These are phyloP conservation scores for Maudiozyma saulgeensis DNA, from an alignment of 805 yeast genomes.

Conservation along the genomic window DNA sequence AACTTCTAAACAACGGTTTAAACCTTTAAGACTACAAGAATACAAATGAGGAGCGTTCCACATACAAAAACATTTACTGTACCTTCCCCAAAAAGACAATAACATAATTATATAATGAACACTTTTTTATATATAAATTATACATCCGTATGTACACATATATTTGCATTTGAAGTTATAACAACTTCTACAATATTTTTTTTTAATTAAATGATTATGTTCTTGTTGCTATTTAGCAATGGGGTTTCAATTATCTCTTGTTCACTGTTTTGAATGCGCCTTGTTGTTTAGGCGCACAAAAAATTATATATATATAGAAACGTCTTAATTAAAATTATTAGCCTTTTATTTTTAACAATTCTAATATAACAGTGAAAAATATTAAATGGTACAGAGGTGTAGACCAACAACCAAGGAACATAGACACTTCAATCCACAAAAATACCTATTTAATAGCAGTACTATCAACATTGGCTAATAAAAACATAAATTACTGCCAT, in stretches of 20 bases:
- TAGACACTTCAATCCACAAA: too few species aligned
- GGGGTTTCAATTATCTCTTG: background rate
- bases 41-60: background rate
- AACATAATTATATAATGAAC: background rate
- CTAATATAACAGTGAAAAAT: too few species aligned
- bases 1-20: slow-evolving; percentile 1
- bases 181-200: too few species aligned
- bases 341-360: too few species aligned
- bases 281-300: too few species aligned
- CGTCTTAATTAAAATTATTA: too few species aligned
- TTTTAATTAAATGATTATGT: too few species aligned
- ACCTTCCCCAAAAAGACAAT: background rate
- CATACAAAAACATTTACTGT: background rate
- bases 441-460: too few species aligned
- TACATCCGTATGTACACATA: background rate
- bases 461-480: background rate
- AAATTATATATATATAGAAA: too few species aligned
- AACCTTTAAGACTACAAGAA: background rate
- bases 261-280: background rate
- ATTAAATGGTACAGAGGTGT: too few species aligned
- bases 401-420: too few species aligned
- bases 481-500: background rate
- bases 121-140: background rate
- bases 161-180: background rate
- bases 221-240: too few species aligned